Base-by-base conservation (phyloP, 2,329 filamentous ascomycete species). In the Ophiostoma piceae region DNA sequence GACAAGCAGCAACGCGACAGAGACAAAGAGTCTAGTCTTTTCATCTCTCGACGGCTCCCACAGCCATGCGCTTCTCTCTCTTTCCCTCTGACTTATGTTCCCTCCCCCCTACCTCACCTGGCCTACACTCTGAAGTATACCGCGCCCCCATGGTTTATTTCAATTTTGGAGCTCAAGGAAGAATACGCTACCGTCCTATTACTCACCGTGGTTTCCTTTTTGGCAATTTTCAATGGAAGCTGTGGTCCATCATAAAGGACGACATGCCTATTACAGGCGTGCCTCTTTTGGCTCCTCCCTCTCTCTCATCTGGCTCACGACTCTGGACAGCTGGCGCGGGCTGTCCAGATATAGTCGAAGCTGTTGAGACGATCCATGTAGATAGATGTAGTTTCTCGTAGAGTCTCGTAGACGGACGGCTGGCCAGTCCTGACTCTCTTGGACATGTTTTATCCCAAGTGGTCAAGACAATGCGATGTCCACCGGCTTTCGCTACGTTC, bases 101-200 rank as follows among this genome's bases (percentile, higher is more conserved):
- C 16, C 66, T 74, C 69, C 70, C 69, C 70, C 39, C 64, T 16
- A 16, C 22, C 12, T 32, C 14, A 73, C 73, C 88, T 91, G 89
- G 84, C 85, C 88, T 91, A 91, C 90, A 93, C 90, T 92, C 90
- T 90, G 90, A 91, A 84, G 87, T 85, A 83, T 86, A 87, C 87
- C 84, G 79, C 80, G 81, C 79, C 84, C 76, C 87, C 81, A 83
- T 92, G 89, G 88, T 88, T 82, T 84, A 84, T 88, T 87, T 90
- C 90, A 90, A 92, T 92, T 92, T 92, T 92, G 87, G 87, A 87
- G 86, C 84, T 64, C 85, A 82, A 92, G 90, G 90, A 85, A 93
- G 87, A 93, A 83, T 74, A 88, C 32, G 35, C 19, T n/a, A 43
- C 74, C 73, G 80, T 78, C 84, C 83, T 79, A 79, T 80, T 88